phyloP scores from a whole-genome alignment of 805 yeast species.

The Ascoidea asiatica region DNA sequence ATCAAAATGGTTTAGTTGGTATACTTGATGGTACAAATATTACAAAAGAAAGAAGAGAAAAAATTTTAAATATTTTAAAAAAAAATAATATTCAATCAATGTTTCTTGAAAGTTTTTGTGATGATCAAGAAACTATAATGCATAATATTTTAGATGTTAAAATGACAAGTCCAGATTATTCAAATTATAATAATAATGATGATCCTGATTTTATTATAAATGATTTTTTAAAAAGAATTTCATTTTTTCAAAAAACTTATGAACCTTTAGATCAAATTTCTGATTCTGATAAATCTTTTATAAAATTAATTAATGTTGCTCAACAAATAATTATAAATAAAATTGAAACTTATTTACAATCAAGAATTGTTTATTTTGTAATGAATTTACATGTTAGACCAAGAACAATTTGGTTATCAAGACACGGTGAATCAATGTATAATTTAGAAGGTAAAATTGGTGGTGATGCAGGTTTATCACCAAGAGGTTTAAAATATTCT shows the following conservation, averaged over 20 bases:
- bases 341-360: conserved; percentile 79
- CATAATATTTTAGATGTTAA: conserved; percentile 80
- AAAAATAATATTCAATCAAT: conserved; percentile 70
- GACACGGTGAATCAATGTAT: conserved; percentile 92
- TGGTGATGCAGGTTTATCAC: conserved; percentile 75
- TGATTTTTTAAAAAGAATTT: conserved; percentile 65
- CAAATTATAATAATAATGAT: conserved; percentile 21
- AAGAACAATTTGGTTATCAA: conserved; percentile 80
- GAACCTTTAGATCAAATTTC: conserved; percentile 52
- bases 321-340: conserved; percentile 79
- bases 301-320: conserved; percentile 78
- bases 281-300: conserved; percentile 63
- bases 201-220: conserved; percentile 59
- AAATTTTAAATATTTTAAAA: conserved; percentile 47
- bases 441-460: conserved; percentile 93
- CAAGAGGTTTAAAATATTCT: conserved; percentile 66
- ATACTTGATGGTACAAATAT: conserved; percentile 90
- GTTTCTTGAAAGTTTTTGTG: conserved; percentile 87
- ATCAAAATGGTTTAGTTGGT: conserved; percentile 78
- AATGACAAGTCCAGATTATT: conserved; percentile 74
- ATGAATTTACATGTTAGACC: conserved; percentile 94
- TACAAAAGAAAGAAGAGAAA: conserved; percentile 55
- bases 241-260: conserved; percentile 59
- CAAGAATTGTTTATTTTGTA: conserved; percentile 86
- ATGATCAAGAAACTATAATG: conserved; percentile 63